Evolutionary conservation across 805 yeast species (phyloP), one percentile per base, ranked within the genome.

Genomic region (Grigorovia transvaalensis): DNA sequence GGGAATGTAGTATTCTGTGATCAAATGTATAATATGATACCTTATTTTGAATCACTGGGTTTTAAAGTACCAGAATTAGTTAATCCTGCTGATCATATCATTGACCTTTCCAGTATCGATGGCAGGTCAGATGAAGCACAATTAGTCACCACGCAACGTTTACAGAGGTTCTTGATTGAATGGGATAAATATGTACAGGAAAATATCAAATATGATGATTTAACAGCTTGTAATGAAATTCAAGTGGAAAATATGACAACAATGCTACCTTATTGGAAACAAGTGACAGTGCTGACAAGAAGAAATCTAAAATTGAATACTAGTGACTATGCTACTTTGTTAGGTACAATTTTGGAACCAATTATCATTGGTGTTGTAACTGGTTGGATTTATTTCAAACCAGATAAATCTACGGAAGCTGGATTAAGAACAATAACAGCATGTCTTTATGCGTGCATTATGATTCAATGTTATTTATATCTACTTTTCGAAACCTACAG

Each of bases 371-470:
- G 88, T 0, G 61, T 80, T 1, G 68, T 81, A n/a, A 68, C 77
- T 44, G 96, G 96, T 0, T 85, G 93, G 89, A 75, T 88, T 44
- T 88, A 82, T 60, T 83, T 68, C 62, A 77, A 77, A 56, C 89
- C 89, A 2, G 61, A 60, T 46, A 49, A 51, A 18, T 53, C 52
- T 2, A 49, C 63, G 0, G 30, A 50, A n/a, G 78, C 75, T 18
- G 95, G 95, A 6, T 74, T 85, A 19, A 68, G 95, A 55, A 75
- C 95, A 1, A 65, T 63, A 6, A 66, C 78, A 29, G 78, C 81
- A 11, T 69, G 81, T 1, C 56, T 81, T 6, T 82, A 82, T 59
- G 74, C 77, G 11, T 69, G 80, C 5, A 70, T 72, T 45, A 78
- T 82, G 15, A 63, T 79, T 9, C 81, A 79, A 62, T 76, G 80